Percentiles rank a stretch among this genome's conserved stretches.
These are phyloP conservation scores for Aureobasidium sp. DNA, from an alignment of 2,329 filamentous ascomycete species.

Conservation along the genomic window DNA sequence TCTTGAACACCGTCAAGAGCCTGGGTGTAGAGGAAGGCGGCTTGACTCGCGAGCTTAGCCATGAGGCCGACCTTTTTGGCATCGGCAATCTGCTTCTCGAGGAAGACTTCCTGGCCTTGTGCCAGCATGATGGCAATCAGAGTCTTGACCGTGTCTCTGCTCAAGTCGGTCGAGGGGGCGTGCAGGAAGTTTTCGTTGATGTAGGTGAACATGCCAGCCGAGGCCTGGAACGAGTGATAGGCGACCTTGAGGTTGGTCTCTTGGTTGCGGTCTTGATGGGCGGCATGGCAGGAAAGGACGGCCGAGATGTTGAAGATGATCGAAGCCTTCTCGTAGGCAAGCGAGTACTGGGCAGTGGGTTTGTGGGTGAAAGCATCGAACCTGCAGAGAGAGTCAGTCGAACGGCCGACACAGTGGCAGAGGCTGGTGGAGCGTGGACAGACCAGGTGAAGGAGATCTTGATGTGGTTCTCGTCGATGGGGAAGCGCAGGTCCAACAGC, in stretches of 20 bases:
- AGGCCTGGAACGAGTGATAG: slow-evolving; percentile 96
- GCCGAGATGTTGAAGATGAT: slow-evolving; percentile 99
- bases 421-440: slow-evolving; percentile 18
- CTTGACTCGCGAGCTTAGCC: slow-evolving; percentile 88
- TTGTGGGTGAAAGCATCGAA: slow-evolving; percentile 99
- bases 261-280: slow-evolving; percentile 83
- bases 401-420: not conserved
- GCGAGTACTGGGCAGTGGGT: slow-evolving; percentile 89
- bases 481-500: slow-evolving; percentile 86
- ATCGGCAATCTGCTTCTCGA: slow-evolving; percentile 91
- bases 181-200: slow-evolving; percentile 99
- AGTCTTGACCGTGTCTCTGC: slow-evolving; percentile 90
- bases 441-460: slow-evolving; percentile 99
- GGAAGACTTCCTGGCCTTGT: slow-evolving; percentile 92
- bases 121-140: slow-evolving; percentile 89
- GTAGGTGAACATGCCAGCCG: slow-evolving; percentile 98
- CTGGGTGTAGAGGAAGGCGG: slow-evolving; percentile 79
- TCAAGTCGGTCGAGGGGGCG: slow-evolving; percentile 91
- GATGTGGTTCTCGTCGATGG: slow-evolving; percentile 97
- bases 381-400: slow-evolving; percentile 46
- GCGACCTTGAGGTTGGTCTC: slow-evolving; percentile 91
- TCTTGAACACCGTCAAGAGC: slow-evolving; percentile 86
- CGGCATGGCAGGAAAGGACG: slow-evolving; percentile 91
- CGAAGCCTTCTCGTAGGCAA: slow-evolving; percentile 96
- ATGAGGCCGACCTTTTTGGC: slow-evolving; percentile 87